A percentile compares a stretch with the other conserved stretches of the same genome.
These are phyloP conservation scores for Colletotrichum echinochloae DNA, from an alignment of 2,329 filamentous ascomycete species.

Conservation along the genomic window DNA sequence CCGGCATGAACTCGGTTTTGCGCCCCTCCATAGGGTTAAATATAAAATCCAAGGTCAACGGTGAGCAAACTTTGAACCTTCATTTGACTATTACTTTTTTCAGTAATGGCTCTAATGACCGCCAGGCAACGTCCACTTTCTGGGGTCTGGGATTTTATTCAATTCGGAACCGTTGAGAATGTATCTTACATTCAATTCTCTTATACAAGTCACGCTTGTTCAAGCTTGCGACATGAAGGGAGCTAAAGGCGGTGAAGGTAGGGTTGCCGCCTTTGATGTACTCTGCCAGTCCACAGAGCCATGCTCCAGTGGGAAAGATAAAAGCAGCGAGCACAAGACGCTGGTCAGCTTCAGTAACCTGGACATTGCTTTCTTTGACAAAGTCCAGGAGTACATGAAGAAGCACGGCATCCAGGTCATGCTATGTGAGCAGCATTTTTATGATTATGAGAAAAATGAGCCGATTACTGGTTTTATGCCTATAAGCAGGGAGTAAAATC, in stretches of 20 bases:
- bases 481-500: neutral
- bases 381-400: neutral
- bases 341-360: neutral
- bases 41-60: neutral
- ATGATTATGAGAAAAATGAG: neutral
- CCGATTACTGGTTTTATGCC: neutral
- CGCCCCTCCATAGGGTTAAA: neutral
- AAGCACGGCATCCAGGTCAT: neutral
- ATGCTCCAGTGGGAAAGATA: neutral
- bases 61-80: neutral
- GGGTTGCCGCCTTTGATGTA: neutral
- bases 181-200: neutral
- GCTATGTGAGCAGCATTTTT: constrained; percentile 14
- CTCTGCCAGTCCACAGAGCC: neutral
- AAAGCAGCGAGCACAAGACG: neutral
- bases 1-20: neutral
- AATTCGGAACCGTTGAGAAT: neutral
- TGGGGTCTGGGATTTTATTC: neutral
- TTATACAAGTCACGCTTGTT: neutral
- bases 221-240: neutral
- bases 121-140: neutral
- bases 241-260: neutral
- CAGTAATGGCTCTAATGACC: neutral
- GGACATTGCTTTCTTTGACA: neutral
- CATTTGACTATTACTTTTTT: neutral